These are phyloP conservation scores for Sanghuangporus sanghuang DNA, from an alignment of 1,284 basidiomycete genomes.

Conservation along the genomic window DNA sequence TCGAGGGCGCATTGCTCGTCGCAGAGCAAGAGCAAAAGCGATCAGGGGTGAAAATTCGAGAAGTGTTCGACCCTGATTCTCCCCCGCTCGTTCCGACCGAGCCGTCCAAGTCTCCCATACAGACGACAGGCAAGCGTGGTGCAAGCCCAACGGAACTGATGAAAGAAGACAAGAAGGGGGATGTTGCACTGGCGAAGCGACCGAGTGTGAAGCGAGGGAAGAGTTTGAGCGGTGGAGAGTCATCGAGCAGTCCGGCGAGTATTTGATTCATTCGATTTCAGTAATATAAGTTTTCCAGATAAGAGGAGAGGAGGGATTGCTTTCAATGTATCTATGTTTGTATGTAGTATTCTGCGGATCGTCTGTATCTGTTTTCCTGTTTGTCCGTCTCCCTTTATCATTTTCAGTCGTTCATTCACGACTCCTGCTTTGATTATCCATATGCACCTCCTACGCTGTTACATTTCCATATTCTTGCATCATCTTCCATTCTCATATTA, in stretches of 20 bases:
- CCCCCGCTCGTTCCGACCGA: slow-evolving; percentile 16
- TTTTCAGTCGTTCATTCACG: not conserved
- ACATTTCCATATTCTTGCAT: not conserved
- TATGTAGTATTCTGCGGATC: too few relatives aligned
- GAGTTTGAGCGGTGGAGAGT: slow-evolving; percentile 9
- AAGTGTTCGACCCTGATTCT: slow-evolving; percentile 25
- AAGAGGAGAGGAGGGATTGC: not conserved
- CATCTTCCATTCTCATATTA: not conserved
- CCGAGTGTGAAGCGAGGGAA: slow-evolving; percentile 54
- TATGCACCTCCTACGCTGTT: not conserved
- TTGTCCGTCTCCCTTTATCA: not conserved
- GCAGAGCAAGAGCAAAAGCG: slow-evolving; percentile 63
- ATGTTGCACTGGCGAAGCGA: slow-evolving; percentile 53
- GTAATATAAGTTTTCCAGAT: not conserved
- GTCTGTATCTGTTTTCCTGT: not conserved
- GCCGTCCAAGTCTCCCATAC: not conserved
- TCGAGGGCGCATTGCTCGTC: slow-evolving; percentile 75
- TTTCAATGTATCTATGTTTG: too few relatives aligned
- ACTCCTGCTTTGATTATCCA: not conserved
- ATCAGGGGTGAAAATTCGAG: slow-evolving; percentile 19
- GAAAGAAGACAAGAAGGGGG: slow-evolving; percentile 55
- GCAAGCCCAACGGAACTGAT: slow-evolving; percentile 68
- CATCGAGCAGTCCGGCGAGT: not conserved
- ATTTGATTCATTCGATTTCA: not conserved
- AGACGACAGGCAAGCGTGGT: slow-evolving; percentile 45